Base-by-base conservation (phyloP, 129 eudicot species). In the Apium graveolens region DNA sequence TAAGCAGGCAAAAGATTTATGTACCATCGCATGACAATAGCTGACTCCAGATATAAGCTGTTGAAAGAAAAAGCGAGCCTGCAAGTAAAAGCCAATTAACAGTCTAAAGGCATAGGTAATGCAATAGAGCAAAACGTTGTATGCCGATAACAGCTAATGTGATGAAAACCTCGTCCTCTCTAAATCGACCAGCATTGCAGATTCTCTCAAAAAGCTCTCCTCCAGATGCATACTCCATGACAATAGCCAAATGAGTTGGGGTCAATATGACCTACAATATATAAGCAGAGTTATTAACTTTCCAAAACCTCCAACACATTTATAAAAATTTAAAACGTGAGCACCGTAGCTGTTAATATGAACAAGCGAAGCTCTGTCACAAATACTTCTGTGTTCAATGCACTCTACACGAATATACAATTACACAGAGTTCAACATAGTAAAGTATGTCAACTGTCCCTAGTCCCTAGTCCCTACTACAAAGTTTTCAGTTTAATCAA, bases 11-110 rank as follows among this genome's bases (percentile, higher is more conserved):
- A 20, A 69, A 57, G 13, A 35, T 55, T 48, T 55, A 60, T 18
- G 18, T 83, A 89, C 94, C 94, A 89, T 89, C 43, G 89, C 84
- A 81, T 90, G 95, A 76, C 91, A 90, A 73, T 90, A 90, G 78
- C 95, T 90, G 73, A 90, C 95, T 70, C 95, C 95, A 41, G 95
- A 90, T 35, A 90, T 90, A 74, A 90, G 90, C 85, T 88, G 91
- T 83, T 88, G 89, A 85, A 88, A 88, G 86, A 88, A 88, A 78
- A 85, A 85, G 17, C 91, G 89, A 76, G 89, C 89, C 88, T 87
- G 87, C 26, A 11, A 37, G 78, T 38, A 27, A 78, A 80, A 44
- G 13, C 53, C 70, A 80, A 55, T 78, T 37, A 27, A 73, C 53
- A 43, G 80, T 73, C 27, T 32, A 37, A 13, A 43, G 32, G 37